These are phyloP conservation scores for Phytophthora sp. DNA, from an alignment of 352 stramenopile genomes.

Conservation along the genomic window DNA sequence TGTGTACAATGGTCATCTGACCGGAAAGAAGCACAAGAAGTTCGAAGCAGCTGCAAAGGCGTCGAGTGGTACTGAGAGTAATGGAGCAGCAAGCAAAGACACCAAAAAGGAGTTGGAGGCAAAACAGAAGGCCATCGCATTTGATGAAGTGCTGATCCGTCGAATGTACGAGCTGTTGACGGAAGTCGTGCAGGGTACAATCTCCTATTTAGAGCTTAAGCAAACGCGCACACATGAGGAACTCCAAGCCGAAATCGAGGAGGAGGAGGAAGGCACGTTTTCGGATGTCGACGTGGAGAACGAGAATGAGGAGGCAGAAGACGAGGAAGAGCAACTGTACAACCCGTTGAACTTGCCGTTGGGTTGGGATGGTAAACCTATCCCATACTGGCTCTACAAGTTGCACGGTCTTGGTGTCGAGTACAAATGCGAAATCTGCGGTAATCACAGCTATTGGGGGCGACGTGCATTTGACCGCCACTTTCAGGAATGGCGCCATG, in stretches of 20 bases:
- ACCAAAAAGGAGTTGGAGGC: conserved; percentile 17
- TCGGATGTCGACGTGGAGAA: conserved; percentile 85
- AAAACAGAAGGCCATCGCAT: conserved; percentile 62
- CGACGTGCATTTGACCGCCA: conserved; percentile 96
- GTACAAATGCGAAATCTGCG: conserved; percentile 99
- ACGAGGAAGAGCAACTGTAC: conserved; percentile 97
- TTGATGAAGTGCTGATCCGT: conserved; percentile 76
- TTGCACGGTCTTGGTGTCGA: conserved; percentile 98
- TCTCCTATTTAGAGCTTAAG: conserved; percentile 88
- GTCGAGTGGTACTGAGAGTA: conserved; percentile 1
- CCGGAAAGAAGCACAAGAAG: conserved; percentile 85
- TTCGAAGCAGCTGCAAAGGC: conserved; percentile 38
- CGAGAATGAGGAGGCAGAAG: conserved; percentile 61
- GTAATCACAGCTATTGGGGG: conserved; percentile 98
- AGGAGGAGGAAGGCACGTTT: conserved; percentile 87
- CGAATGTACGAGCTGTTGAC: conserved; percentile 80
- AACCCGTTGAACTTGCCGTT: conserved; percentile 99
- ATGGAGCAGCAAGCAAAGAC: conserved; percentile 2
- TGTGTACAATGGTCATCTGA: conserved; percentile 76
- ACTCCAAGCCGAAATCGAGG: conserved; percentile 82
- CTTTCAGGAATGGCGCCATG: conserved; percentile 98
- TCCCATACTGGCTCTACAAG: conserved; percentile 99
- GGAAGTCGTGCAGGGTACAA: conserved; percentile 84
- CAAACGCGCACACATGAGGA: conserved; percentile 89
- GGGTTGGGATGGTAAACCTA: conserved; percentile 99